Percentiles rank a stretch among this genome's conserved stretches.
These are phyloP conservation scores for Lentinula aciculospora DNA, from an alignment of 768 basidiomycete species.

Conservation along the genomic window DNA sequence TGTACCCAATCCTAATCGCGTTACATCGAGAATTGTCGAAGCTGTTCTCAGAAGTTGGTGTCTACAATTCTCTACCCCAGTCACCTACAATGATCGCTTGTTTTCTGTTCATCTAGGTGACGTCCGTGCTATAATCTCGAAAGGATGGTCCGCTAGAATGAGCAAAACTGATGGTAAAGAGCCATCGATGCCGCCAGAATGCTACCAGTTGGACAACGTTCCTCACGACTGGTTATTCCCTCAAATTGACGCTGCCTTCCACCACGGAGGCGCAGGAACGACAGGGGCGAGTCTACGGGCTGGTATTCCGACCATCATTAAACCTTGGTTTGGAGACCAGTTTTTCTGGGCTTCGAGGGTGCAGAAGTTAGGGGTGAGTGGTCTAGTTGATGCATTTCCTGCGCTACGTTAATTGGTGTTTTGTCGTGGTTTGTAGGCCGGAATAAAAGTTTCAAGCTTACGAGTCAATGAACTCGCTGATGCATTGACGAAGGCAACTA, in stretches of 20 bases:
- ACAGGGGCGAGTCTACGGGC: constrained; percentile 63
- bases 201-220: constrained; percentile 54
- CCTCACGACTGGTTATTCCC: constrained; percentile 68
- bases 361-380: constrained; percentile 51
- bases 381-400: background rate
- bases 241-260: constrained; percentile 54
- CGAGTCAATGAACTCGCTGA: constrained; percentile 41
- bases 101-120: constrained; percentile 32
- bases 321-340: constrained; percentile 69
- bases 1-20: constrained; percentile 50
- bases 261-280: constrained; percentile 70
- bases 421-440: constrained; percentile 28
- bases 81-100: background rate
- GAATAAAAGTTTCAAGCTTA: constrained; percentile 43
- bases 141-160: constrained; percentile 63
- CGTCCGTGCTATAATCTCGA: constrained; percentile 62
- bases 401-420: background rate
- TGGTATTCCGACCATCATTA: constrained; percentile 63
- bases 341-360: constrained; percentile 50
- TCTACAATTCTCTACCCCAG: background rate
- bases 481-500: constrained; percentile 53
- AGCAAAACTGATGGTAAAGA: constrained; percentile 30
- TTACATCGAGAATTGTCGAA: constrained; percentile 51
- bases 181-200: constrained; percentile 44
- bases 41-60: constrained; percentile 53